Percentiles rank a stretch among this genome's conserved stretches.
phyloP scores from a whole-genome alignment of 176 grass and related monocot genomes.

The Triticum turgidum region DNA sequence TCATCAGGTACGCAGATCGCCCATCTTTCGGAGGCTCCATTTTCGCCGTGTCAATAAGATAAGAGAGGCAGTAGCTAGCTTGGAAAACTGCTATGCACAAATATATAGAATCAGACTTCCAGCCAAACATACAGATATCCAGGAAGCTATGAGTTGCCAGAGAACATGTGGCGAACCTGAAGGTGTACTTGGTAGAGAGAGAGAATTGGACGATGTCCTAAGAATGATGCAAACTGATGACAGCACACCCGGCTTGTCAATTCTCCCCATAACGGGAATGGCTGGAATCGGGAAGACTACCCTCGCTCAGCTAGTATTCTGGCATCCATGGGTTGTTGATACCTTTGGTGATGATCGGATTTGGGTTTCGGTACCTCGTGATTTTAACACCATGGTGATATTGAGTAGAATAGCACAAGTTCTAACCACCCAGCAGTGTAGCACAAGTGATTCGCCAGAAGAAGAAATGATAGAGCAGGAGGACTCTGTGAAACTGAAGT shows the following conservation, averaged over 20 bases:
- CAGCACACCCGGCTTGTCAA: not conserved
- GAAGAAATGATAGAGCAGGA: not conserved
- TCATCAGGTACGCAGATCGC: slow-evolving; percentile 1
- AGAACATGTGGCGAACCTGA: not conserved
- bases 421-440: not conserved
- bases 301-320: not conserved
- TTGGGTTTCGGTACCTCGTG: not conserved
- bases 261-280: slow-evolving; percentile 1
- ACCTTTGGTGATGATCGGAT: slow-evolving; percentile 10
- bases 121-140: not conserved
- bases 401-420: slow-evolving; percentile 6
- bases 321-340: slow-evolving; percentile 6
- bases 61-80: not conserved
- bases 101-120: not conserved
- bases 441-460: not conserved
- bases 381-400: not conserved
- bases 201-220: slow-evolving; percentile 3
- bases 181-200: slow-evolving; percentile 11
- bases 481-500: not conserved
- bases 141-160: not conserved
- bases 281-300: not conserved
- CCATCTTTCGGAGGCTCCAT: not conserved
- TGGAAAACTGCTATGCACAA: not conserved
- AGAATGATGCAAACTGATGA: not conserved
- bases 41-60: not conserved